These are phyloP conservation scores for Acanthamoeba lenticulata DNA, from an alignment of 208 protist genomes.

Conservation along the genomic window DNA sequence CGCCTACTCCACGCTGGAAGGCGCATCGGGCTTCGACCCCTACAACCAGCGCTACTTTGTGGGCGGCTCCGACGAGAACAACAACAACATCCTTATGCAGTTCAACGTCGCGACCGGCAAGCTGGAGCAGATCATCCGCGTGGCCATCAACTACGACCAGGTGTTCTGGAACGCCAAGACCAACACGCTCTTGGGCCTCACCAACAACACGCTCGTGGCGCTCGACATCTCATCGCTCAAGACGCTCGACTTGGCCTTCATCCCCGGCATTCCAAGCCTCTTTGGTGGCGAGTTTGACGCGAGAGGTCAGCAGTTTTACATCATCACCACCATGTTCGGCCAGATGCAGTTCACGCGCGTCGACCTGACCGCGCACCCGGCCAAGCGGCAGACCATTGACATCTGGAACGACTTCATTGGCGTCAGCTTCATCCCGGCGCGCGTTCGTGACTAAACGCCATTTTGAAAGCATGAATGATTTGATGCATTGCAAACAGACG, in stretches of 20 bases:
- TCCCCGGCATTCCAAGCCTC: neutral
- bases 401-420: constrained; percentile 29
- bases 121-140: constrained; percentile 15
- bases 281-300: neutral
- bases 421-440: neutral
- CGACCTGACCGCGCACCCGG: neutral
- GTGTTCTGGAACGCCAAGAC: constrained; percentile 30
- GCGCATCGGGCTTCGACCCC: neutral
- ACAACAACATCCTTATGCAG: constrained; percentile 46
- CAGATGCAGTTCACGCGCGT: constrained; percentile 21
- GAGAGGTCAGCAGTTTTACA: neutral
- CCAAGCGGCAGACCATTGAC: neutral
- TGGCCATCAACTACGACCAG: neutral
- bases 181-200: constrained; percentile 3
- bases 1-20: neutral
- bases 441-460: too few species aligned
- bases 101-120: neutral
- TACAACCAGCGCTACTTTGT: constrained; percentile 49
- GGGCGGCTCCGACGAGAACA: constrained; percentile 3
- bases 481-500: too few species aligned
- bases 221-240: neutral
- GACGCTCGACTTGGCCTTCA: neutral
- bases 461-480: too few species aligned
- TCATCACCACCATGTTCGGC: neutral
- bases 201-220: constrained; percentile 22